These are phyloP conservation scores for Naganishia albida DNA, from an alignment of 1,284 basidiomycete genomes.

Conservation along the genomic window DNA sequence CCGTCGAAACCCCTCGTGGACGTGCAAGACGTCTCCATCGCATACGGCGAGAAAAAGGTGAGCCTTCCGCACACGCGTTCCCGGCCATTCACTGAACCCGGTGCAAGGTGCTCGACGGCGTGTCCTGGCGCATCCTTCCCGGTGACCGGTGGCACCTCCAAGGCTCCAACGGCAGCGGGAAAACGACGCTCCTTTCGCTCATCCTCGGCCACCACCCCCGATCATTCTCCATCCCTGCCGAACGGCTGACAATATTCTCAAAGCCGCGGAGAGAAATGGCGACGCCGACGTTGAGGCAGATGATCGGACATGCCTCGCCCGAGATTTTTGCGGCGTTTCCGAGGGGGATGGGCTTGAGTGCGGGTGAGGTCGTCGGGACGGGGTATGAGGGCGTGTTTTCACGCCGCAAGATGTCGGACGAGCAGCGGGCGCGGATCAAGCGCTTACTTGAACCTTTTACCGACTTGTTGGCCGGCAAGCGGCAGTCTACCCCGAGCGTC, in stretches of 20 bases:
- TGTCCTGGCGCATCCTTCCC: constrained; percentile 75
- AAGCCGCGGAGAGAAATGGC: constrained; percentile 66
- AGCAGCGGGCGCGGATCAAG: constrained; percentile 54
- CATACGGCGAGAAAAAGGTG: constrained; percentile 68
- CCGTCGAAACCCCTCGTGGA: constrained; percentile 59
- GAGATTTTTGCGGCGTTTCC: constrained; percentile 92
- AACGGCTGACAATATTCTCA: constrained; percentile 68
- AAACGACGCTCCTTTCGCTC: constrained; percentile 90
- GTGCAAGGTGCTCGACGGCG: constrained; percentile 67
- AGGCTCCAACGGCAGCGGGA: constrained; percentile 88
- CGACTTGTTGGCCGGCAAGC: constrained; percentile 36
- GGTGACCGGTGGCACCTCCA: constrained; percentile 85
- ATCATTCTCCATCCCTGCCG: constrained; percentile 67
- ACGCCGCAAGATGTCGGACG: constrained; percentile 58
- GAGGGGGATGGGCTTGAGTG: constrained; percentile 66
- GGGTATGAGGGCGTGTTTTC: constrained; percentile 80
- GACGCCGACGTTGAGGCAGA: constrained; percentile 61
- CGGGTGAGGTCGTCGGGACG: constrained; percentile 75
- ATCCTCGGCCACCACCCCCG: constrained; percentile 93
- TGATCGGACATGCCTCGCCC: constrained; percentile 79
- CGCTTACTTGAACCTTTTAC: constrained; percentile 64
- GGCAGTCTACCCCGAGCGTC: constrained; percentile 55
- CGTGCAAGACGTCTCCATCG: constrained; percentile 68
- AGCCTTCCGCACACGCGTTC: constrained; percentile 27
- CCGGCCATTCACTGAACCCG: background rate